Evolutionary conservation across 768 basidiomycete species (phyloP), one percentile per base, ranked within the genome.

Genomic region (Mrakia gelida): DNA sequence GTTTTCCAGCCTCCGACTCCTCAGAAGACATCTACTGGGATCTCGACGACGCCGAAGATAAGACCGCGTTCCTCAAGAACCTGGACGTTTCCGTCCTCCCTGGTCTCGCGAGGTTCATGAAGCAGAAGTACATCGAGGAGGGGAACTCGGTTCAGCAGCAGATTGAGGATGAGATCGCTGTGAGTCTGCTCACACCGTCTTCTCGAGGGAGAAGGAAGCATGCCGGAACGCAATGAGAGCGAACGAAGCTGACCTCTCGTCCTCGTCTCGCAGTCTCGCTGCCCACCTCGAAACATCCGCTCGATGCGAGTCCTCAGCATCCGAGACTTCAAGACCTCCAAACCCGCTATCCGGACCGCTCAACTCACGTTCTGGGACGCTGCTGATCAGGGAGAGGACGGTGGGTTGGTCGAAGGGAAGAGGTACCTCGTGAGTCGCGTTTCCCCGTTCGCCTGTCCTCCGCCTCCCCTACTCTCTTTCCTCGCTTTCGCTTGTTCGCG

Each of bases 361-460:
- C 92, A 92, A 82, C 80, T 98, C 75, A 95, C 91, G 0, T 88
- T 95, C 5, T 95, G 93, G 93, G 92, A 95, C 81, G 90, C 89
- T 3, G 84, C 88, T 5, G 85, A 85, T 18, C 78, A 91, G 30
- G 84, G 74, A 82, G 87, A 71, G 86, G 77, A 74, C 0, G 89
- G 49, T 79, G 79, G 85, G 7, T 89, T 95, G 79, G 84, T 86
- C 63, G 87, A 87, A 43, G 91, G 92, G 0, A 89, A 91, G 82
- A 85, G 89, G 75, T 95, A 90, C 81, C 81, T 90, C 81, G 92
- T 92, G 77, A 80, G 89, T 84, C 49, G 7, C n/a, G 10, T 10
- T 56, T 41, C 9, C 49, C 21, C 59, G 13, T 26, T n/a, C n/a
- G n/a, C n/a, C n/a, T n/a, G n/a, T n/a, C n/a, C n/a, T n/a, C n/a